These are phyloP conservation scores for Aspergillus arachidicola DNA, from an alignment of 2,329 filamentous ascomycete species.

Conservation along the genomic window DNA sequence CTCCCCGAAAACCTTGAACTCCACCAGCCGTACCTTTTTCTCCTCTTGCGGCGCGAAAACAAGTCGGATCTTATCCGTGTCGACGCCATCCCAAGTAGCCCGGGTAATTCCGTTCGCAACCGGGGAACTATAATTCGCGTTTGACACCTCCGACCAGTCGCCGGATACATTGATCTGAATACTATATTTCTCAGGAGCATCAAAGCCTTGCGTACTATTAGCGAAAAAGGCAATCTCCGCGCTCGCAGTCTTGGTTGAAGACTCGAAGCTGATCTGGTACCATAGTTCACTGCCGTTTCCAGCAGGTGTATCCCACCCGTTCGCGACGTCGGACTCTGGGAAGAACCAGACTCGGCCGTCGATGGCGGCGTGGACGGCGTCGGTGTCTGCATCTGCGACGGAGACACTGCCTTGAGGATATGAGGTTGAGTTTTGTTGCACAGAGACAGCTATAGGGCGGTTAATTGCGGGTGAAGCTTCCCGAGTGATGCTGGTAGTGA, in stretches of 20 bases:
- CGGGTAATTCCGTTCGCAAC: slow-evolving; percentile 23
- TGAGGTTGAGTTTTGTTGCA: slow-evolving; percentile 15
- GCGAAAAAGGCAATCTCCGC: slow-evolving; percentile 24
- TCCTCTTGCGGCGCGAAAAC: slow-evolving; percentile 15
- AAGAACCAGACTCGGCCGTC: slow-evolving; percentile 25
- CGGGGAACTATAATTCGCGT: slow-evolving; percentile 8
- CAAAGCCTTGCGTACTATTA: slow-evolving; percentile 16
- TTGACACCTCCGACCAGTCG: slow-evolving; percentile 16
- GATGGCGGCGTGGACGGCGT: slow-evolving; percentile 19
- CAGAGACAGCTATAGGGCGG: slow-evolving; percentile 18
- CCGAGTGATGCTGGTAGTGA: slow-evolving; percentile 12
- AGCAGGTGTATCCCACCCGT: slow-evolving; percentile 24
- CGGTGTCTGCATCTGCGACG: slow-evolving; percentile 10
- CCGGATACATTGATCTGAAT: slow-evolving; percentile 14
- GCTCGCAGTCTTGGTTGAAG: not conserved
- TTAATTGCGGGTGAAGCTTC: slow-evolving; percentile 8
- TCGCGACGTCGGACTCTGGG: slow-evolving; percentile 18
- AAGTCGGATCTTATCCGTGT: slow-evolving; percentile 12
- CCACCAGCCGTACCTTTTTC: slow-evolving; percentile 20
- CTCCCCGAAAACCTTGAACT: slow-evolving; percentile 19
- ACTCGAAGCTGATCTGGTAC: slow-evolving; percentile 21
- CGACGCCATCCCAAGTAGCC: slow-evolving; percentile 16
- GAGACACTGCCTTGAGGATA: slow-evolving; percentile 21
- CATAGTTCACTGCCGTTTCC: slow-evolving; percentile 23
- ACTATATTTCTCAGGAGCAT: slow-evolving; percentile 15